These are phyloP conservation scores for Kitagawia praeruptora DNA, from an alignment of 129 eudicot genomes.

Conservation along the genomic window DNA sequence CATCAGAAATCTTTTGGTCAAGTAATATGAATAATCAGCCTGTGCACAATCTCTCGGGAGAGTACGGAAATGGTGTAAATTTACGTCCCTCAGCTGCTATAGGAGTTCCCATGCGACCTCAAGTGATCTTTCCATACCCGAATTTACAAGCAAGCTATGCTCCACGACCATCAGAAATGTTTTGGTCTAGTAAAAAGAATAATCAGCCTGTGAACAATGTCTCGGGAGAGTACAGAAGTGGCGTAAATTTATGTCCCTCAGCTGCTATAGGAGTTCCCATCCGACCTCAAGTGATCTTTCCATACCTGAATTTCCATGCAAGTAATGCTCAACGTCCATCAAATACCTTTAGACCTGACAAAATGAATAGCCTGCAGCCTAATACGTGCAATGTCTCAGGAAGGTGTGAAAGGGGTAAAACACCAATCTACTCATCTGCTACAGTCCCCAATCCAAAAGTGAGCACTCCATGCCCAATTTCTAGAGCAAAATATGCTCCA, in stretches of 20 bases:
- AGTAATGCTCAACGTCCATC: background rate
- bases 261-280: background rate
- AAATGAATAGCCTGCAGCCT: background rate
- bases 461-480: background rate
- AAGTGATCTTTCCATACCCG: background rate
- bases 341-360: background rate
- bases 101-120: background rate
- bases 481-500: background rate
- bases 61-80: background rate
- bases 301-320: background rate
- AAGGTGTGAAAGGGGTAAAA: background rate
- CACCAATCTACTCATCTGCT: background rate
- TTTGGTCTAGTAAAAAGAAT: background rate
- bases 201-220: background rate
- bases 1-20: background rate
- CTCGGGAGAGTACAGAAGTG: background rate
- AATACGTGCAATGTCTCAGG: background rate
- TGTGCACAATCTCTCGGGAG: background rate
- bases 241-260: background rate
- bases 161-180: background rate
- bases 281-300: background rate
- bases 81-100: background rate
- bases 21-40: background rate
- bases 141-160: background rate
- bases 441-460: background rate